A percentile compares a stretch with the other conserved stretches of the same genome.
Evolutionary conservation across 1,284 basidiomycete genomes (phyloP).

Genomic region (Phellinidium pouzarii): DNA sequence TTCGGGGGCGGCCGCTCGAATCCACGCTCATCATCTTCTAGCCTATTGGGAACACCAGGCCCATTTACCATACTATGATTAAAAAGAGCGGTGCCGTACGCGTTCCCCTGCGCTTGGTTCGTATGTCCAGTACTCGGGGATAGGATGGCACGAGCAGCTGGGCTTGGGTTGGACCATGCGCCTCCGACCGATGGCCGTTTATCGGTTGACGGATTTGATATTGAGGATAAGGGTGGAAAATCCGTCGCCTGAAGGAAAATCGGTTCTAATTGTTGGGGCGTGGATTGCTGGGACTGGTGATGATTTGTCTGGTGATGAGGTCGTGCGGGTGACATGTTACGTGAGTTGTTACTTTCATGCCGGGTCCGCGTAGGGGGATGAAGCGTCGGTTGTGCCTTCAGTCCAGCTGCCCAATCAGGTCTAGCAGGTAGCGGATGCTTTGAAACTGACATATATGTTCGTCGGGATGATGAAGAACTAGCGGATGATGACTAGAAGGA

Average conservation of each 20-base stretch:
- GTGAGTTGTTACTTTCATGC: constrained; percentile 34
- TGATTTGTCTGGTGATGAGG: constrained; percentile 29
- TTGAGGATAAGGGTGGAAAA: constrained; percentile 60
- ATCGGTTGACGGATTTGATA: constrained; percentile 33
- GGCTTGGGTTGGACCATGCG: constrained; percentile 61
- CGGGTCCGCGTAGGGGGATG: constrained; percentile 39
- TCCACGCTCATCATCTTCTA: constrained; percentile 44
- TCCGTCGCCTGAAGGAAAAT: constrained; percentile 52
- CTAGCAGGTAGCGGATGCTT: constrained; percentile 73
- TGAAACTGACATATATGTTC: constrained; percentile 65
- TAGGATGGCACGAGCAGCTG: constrained; percentile 44
- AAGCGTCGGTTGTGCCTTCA: constrained; percentile 62
- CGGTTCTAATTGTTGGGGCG: constrained; percentile 31
- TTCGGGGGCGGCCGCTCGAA: constrained; percentile 45
- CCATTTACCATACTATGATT: constrained; percentile 16
- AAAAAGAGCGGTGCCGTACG: constrained; percentile 14
- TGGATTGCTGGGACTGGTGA: constrained; percentile 19
- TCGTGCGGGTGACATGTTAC: constrained; percentile 38
- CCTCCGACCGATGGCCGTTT: constrained; percentile 49
- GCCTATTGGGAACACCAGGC: constrained; percentile 20
- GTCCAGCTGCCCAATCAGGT: constrained; percentile 79
- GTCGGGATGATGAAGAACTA: constrained; percentile 69
- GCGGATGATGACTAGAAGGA: constrained; percentile 54
- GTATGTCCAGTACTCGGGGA: constrained; percentile 28
- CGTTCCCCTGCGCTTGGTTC: constrained; percentile 10